Conservation (phyloP, 2,329 filamentous ascomycete genomes). For the Pseudogymnoascus sp. region DNA sequence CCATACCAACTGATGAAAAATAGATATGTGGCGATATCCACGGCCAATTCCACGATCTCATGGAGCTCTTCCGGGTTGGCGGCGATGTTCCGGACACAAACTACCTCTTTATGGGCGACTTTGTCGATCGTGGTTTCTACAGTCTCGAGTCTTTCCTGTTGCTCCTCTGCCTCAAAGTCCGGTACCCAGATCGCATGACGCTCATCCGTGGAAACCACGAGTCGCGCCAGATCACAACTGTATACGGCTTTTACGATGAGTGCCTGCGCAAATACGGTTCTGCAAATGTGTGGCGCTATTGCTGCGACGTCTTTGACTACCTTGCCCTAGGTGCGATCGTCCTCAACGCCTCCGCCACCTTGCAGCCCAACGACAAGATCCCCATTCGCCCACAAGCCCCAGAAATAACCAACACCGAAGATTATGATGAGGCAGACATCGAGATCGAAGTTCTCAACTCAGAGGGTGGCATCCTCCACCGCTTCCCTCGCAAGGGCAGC, state of each 20-base stretch:
- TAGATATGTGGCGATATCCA: slow-evolving; percentile 89
- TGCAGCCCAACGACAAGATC: slow-evolving; percentile 39
- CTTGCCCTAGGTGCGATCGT: slow-evolving; percentile 94
- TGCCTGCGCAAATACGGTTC: slow-evolving; percentile 85
- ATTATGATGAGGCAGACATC: slow-evolving; percentile 66
- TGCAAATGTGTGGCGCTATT: slow-evolving; percentile 98
- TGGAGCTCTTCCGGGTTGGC: slow-evolving; percentile 99
- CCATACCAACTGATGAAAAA: not conserved
- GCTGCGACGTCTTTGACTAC: slow-evolving; percentile 97
- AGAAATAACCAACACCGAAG: slow-evolving; percentile 34
- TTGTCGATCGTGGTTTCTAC: slow-evolving; percentile 98
- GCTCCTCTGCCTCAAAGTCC: slow-evolving; percentile 92
- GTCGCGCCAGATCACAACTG: slow-evolving; percentile 96
- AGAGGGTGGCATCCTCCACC: slow-evolving; percentile 67
- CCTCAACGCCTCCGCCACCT: slow-evolving; percentile 68
- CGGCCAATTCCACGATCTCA: slow-evolving; percentile 96
- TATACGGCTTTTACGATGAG: slow-evolving; percentile 99
- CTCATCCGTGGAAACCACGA: slow-evolving; percentile 99
- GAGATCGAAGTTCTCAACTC: slow-evolving; percentile 95
- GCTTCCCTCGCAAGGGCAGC: slow-evolving; percentile 47
- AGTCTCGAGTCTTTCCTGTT: slow-evolving; percentile 97
- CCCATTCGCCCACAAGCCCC: slow-evolving; percentile 30
- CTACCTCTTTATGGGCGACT: slow-evolving; percentile 99
- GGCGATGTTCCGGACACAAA: slow-evolving; percentile 97
- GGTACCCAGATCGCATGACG: slow-evolving; percentile 95